Conservation (phyloP, 1,284 basidiomycete species). For the Apiotrichum domesticum region DNA sequence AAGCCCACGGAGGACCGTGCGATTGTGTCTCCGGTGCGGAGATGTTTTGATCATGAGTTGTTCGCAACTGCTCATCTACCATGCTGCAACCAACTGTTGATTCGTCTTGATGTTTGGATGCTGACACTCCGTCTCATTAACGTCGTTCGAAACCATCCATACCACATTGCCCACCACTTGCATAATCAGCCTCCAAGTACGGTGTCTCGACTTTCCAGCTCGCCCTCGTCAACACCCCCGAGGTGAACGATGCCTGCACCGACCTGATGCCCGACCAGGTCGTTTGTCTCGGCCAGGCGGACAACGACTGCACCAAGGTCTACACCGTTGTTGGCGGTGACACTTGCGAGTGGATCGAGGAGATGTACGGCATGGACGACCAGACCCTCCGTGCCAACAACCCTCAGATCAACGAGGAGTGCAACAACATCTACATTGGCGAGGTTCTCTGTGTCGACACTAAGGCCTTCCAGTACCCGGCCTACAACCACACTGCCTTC, state of each 20-base stretch:
- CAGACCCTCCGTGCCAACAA: conserved; percentile 45
- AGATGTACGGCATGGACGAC: conserved; percentile 37
- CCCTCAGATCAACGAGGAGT: conserved; percentile 44
- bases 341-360: conserved; percentile 42
- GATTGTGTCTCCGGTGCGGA: no score
- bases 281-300: conserved; percentile 44
- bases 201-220: conserved; percentile 48
- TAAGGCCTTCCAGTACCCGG: conserved; percentile 36
- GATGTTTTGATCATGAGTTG: no score
- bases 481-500: conserved; percentile 36
- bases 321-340: conserved; percentile 45
- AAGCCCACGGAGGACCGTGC: no score
- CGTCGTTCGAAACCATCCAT: no score
- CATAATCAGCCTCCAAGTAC: conserved; percentile 37
- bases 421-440: conserved; percentile 48
- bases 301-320: conserved; percentile 44
- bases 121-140: no score
- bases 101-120: no score
- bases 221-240: conserved; percentile 44
- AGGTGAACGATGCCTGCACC: conserved; percentile 43
- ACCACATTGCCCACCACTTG: no score
- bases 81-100: no score
- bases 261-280: conserved; percentile 41
- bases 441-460: conserved; percentile 48
- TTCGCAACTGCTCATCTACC: no score